phyloP scores from a whole-genome alignment of 768 basidiomycete genomes.

The Kwoniella mangroviensis region DNA sequence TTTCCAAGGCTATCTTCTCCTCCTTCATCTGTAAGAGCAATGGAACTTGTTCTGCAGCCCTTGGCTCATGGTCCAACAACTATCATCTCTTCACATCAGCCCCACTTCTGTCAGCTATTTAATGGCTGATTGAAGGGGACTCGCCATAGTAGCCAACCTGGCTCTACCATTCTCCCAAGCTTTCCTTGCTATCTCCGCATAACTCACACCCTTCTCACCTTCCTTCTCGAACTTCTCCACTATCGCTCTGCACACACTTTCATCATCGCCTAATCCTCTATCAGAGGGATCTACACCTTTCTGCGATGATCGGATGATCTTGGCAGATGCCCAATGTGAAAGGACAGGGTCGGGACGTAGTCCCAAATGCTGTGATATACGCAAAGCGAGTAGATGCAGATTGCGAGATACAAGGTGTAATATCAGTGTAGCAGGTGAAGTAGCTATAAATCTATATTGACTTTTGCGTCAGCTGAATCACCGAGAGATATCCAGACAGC shows the following conservation, averaged over 20 bases:
- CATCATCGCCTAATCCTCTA: conserved; percentile 70
- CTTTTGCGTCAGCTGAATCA: not conserved
- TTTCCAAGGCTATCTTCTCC: conserved; percentile 80
- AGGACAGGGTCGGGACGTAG: conserved; percentile 85
- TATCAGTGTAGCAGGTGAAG: conserved; percentile 80
- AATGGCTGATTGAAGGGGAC: not conserved
- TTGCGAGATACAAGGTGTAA: conserved; percentile 82
- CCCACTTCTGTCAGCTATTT: not conserved
- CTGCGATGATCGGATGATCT: conserved; percentile 70
- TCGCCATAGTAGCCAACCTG: conserved; percentile 80
- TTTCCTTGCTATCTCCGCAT: conserved; percentile 89
- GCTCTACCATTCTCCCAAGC: conserved; percentile 88
- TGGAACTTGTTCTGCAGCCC: conserved; percentile 89
- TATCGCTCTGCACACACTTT: conserved; percentile 76
- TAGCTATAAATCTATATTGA: conserved; percentile 71
- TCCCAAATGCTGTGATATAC: conserved; percentile 80
- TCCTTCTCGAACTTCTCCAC: conserved; percentile 87
- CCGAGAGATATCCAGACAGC: not conserved
- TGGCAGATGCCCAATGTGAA: conserved; percentile 94
- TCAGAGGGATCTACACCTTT: conserved; percentile 65
- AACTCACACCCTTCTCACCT: conserved; percentile 74
- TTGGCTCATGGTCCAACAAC: conserved; percentile 88
- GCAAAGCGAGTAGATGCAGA: conserved; percentile 86
- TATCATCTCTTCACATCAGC: conserved; percentile 50
- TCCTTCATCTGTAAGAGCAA: conserved; percentile 93